Conservation (phyloP, 2,329 filamentous ascomycete species). For the Ambrosiella xylebori region DNA sequence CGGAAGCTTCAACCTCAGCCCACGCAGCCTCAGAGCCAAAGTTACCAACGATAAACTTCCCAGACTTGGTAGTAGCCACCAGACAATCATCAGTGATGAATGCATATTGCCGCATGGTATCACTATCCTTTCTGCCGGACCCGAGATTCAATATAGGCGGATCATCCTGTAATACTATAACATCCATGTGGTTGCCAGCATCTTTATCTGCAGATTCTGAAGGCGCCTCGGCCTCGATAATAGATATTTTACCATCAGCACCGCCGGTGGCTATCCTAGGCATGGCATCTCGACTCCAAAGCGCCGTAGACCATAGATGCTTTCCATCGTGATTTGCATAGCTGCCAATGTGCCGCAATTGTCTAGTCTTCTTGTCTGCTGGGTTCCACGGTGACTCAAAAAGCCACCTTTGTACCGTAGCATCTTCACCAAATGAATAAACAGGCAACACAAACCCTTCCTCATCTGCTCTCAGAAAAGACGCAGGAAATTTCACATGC, state of each 20-base stretch:
- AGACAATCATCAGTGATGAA: slow-evolving; percentile 38
- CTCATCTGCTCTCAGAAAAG: slow-evolving; percentile 13
- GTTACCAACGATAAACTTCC: slow-evolving; percentile 35
- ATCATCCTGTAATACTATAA: slow-evolving; percentile 5
- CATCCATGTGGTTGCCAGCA: slow-evolving; percentile 9
- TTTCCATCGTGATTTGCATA: slow-evolving; percentile 63
- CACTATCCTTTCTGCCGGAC: slow-evolving; percentile 11
- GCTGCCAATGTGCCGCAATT: slow-evolving; percentile 35
- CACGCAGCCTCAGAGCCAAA: slow-evolving; percentile 22
- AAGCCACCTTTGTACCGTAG: slow-evolving; percentile 57
- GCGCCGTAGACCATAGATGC: slow-evolving; percentile 67
- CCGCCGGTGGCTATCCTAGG: slow-evolving; percentile 54
- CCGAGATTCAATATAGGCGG: not conserved
- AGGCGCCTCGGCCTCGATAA: slow-evolving; percentile 22
- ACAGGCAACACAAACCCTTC: slow-evolving; percentile 28
- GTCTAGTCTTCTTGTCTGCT: not conserved
- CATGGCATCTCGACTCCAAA: slow-evolving; percentile 19
- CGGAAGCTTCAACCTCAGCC: slow-evolving; percentile 25
- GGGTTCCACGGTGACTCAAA: slow-evolving; percentile 24
- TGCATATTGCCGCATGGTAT: slow-evolving; percentile 43
- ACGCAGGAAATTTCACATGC: slow-evolving; percentile 51
- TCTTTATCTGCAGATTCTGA: not conserved
- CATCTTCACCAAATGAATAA: slow-evolving; percentile 74
- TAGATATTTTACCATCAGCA: slow-evolving; percentile 55
- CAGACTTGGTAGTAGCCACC: slow-evolving; percentile 42